Evolutionary conservation across 306 rosid genomes (phyloP), one percentile per base, ranked within the genome.

Genomic region (Trifolium subterraneum): DNA sequence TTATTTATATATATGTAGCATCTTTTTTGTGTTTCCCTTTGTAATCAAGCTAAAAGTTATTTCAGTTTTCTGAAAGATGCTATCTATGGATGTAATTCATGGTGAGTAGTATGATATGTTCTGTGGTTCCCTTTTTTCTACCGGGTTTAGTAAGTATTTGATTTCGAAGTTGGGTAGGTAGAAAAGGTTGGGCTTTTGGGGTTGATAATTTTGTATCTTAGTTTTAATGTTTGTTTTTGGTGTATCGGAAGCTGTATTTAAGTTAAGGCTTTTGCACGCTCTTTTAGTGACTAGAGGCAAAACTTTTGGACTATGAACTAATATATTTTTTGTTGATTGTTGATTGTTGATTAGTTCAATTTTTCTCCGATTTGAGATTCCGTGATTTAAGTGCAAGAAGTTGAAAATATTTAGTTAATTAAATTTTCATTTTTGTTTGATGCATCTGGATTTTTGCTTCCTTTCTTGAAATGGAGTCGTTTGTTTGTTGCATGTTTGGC

Each of bases 71-170:
- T 33, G 64, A 50, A 16, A 15, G 75, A 78, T 81, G 72, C 44
- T 61, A 60, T 48, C 73, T 5, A 29, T 27, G 52, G 52, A 70
- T 50, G 42, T 78, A 66, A 3, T 27, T 23, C 44, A 55, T 1
- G 19, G 65, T 79, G 85, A 56, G 75, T 59, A 29, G 64, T 51
- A 38, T 27, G 25, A 4, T 45, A 10, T 45, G 72, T 52, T 71
- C 22, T 41, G 35, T 42, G 29, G 55, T 38, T 55, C 16, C 42
- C 1, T 23, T 59, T 59, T 58, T 60, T 22, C 38, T 20, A 45
- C 54, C 60, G 39, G 51, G 14, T 64, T 60, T 52, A 64, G 22
- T 48, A 58, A 19, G 35, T 76, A 29, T 36, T 20, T 36, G 63
- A 68, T 55, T 66, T 71, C 44, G 72, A 75, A 48, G 72, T 22